phyloP scores from a whole-genome alignment of 371 early-diverging fungal species.

The Apophysomyces variabilis region DNA sequence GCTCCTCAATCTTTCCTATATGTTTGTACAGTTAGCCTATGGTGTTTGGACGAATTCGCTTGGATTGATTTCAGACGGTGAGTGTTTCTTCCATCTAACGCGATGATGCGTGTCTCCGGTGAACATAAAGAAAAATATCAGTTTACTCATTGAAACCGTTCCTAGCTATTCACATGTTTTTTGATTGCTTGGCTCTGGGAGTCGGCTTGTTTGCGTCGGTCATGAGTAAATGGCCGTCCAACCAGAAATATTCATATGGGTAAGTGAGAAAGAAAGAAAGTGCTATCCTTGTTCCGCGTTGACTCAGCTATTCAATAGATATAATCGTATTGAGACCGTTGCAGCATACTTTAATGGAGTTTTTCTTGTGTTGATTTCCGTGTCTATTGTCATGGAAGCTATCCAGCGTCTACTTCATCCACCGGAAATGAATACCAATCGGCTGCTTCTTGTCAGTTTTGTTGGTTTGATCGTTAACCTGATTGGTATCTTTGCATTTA shows the following conservation, averaged over 20 bases:
- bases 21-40: constrained; percentile 90
- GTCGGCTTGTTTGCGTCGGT: constrained; percentile 89
- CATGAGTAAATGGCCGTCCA: constrained; percentile 90
- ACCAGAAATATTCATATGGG: constrained; percentile 80
- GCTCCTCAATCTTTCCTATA: constrained; percentile 90
- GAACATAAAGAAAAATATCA: neutral
- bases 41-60: constrained; percentile 93
- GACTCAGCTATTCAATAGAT: constrained; percentile 49
- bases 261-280: constrained; percentile 22
- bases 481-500: constrained; percentile 92
- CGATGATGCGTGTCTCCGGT: neutral
- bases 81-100: constrained; percentile 6
- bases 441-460: constrained; percentile 84
- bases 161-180: constrained; percentile 95
- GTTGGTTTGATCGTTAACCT: constrained; percentile 91
- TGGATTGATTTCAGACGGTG: constrained; percentile 92
- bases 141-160: neutral
- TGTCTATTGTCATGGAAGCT: constrained; percentile 90
- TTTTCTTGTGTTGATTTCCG: constrained; percentile 85
- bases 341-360: constrained; percentile 93
- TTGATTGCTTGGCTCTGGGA: constrained; percentile 92
- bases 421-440: constrained; percentile 86
- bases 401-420: constrained; percentile 86
- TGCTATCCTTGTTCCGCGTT: neutral
- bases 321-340: constrained; percentile 87